Evolutionary conservation across 768 basidiomycete species (phyloP).

Genomic region (Termitomyces sp.): DNA sequence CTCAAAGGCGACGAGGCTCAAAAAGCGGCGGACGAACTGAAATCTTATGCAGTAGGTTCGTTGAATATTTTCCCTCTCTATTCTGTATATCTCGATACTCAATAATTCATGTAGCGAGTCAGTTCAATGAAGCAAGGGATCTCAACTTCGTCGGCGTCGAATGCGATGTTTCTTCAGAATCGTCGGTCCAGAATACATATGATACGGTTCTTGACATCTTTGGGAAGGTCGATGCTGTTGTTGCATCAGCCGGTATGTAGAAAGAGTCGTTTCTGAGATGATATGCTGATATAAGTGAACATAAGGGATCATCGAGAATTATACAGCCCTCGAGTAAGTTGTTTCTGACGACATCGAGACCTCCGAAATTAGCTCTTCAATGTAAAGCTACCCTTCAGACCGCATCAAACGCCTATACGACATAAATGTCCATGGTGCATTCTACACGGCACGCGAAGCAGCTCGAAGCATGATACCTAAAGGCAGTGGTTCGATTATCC

Average conservation of each 20-base stretch:
- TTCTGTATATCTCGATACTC: neutral
- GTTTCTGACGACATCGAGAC: neutral
- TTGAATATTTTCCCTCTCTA: neutral
- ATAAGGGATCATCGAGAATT: slow-evolving; percentile 82
- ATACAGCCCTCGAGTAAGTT: slow-evolving; percentile 73
- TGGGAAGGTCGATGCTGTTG: slow-evolving; percentile 75
- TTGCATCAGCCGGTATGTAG: slow-evolving; percentile 77
- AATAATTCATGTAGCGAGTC: slow-evolving; percentile 38
- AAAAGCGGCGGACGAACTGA: slow-evolving; percentile 63
- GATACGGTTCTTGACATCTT: slow-evolving; percentile 53
- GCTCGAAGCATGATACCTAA: slow-evolving; percentile 86
- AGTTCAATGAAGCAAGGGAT: slow-evolving; percentile 47
- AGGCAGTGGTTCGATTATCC: slow-evolving; percentile 74
- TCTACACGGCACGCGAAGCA: slow-evolving; percentile 95
- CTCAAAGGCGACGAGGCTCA: slow-evolving; percentile 66
- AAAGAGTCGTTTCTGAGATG: neutral
- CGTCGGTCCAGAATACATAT: slow-evolving; percentile 70
- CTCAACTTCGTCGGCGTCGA: slow-evolving; percentile 69
- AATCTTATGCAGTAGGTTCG: slow-evolving; percentile 21
- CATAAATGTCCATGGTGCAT: slow-evolving; percentile 91
- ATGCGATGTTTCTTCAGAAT: slow-evolving; percentile 86
- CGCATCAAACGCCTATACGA: slow-evolving; percentile 81
- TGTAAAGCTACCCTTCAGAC: slow-evolving; percentile 73
- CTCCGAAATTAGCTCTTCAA: neutral
- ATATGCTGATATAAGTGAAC: neutral